Percentiles rank a stretch among this genome's conserved stretches.
These are phyloP conservation scores for Barnettozyma botsteinii DNA, from an alignment of 805 yeast genomes.

Conservation along the genomic window DNA sequence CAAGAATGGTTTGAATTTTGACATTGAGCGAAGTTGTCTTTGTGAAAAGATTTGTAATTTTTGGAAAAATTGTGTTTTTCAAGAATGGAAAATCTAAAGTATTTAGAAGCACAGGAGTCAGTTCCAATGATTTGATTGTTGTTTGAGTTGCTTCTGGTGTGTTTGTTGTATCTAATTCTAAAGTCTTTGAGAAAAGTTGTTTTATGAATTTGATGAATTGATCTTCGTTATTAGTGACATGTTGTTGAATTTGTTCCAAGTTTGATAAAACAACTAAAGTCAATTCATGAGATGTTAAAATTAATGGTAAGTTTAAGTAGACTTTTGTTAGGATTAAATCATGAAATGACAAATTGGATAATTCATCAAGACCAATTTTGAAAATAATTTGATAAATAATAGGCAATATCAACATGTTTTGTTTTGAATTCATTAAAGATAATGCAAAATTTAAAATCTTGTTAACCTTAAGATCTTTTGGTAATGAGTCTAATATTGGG, in stretches of 20 bases:
- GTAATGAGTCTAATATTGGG: conserved; percentile 7
- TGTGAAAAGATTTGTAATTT: conserved; percentile 64
- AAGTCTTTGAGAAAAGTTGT: conserved; percentile 34
- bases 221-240: conserved; percentile 37
- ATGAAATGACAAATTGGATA: conserved; percentile 74
- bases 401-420: conserved; percentile 37
- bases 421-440: conserved; percentile 38
- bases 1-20: conserved; percentile 58
- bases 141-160: conserved; percentile 29
- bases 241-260: conserved; percentile 39
- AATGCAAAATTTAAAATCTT: conserved; percentile 70
- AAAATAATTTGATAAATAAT: conserved; percentile 51
- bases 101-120: conserved; percentile 36
- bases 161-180: conserved; percentile 15
- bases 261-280: conserved; percentile 43
- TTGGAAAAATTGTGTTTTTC: conserved; percentile 71
- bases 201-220: conserved; percentile 46
- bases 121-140: conserved; percentile 49
- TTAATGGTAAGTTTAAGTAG: conserved; percentile 23
- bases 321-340: conserved; percentile 53
- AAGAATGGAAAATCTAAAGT: conserved; percentile 62
- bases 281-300: conserved; percentile 33
- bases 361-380: conserved; percentile 46
- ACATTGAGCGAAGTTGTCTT: conserved; percentile 81
- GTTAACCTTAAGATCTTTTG: conserved; percentile 28